phyloP scores from a whole-genome alignment of 129 eudicot genomes.

The Saussurea involucrata region DNA sequence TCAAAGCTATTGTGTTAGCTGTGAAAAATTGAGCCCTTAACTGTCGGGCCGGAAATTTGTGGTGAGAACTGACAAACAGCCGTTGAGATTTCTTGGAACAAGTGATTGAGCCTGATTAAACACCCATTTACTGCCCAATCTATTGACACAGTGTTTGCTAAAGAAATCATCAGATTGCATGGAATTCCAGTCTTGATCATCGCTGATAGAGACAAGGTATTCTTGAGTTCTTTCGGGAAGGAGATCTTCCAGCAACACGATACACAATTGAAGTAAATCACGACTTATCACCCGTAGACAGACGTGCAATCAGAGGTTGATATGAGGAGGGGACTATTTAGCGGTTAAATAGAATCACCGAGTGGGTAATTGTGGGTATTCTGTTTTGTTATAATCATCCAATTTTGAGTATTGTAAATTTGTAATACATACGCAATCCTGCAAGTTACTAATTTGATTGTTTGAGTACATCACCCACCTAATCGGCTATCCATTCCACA shows the following conservation, averaged over 20 bases:
- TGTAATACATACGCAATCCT: neutral
- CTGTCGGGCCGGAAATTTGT: too few relatives aligned
- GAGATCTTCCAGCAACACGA: neutral
- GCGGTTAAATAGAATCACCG: too few relatives aligned
- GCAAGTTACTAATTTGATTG: neutral
- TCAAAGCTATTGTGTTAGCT: too few relatives aligned
- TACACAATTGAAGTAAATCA: neutral
- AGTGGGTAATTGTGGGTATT: too few relatives aligned
- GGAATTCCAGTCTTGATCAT: neutral
- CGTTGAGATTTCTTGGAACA: too few relatives aligned
- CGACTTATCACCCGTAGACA: neutral
- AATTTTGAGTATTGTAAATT: neutral
- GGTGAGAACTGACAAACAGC: too few relatives aligned
- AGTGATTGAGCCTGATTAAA: neutral
- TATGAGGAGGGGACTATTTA: too few relatives aligned
- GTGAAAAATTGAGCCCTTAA: too few relatives aligned
- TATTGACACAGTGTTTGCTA: neutral
- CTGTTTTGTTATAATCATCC: neutral
- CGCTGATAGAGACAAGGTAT: neutral
- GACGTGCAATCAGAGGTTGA: neutral
- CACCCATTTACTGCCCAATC: neutral
- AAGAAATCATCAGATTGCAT: neutral
- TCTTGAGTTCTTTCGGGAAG: neutral
- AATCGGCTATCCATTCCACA: neutral
- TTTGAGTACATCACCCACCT: neutral